Base-by-base conservation (phyloP, 106 monocot genomes). In the Triglochin maritima region DNA sequence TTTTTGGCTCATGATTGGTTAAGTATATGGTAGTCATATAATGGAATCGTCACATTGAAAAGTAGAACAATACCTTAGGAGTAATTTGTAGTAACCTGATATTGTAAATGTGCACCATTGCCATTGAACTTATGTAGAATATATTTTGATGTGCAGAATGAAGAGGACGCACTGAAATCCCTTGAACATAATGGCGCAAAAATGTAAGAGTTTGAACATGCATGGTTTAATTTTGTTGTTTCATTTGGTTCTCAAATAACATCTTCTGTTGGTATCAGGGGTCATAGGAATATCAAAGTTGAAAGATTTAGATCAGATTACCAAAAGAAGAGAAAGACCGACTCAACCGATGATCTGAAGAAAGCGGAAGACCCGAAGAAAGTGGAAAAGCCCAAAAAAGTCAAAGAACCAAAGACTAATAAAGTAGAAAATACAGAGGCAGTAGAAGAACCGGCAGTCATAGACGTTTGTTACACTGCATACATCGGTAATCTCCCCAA, bases 401-500 rank as follows among this genome's bases (percentile, higher is more conserved):
- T 29, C 29, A 29, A 29, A 29, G 29, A 29, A 29, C 29, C 29
- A 29, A 29, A 29, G 29, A 29, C 29, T 29, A 29, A 29, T 29
- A 29, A 29, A 29, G 29, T 29, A 1, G 1, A 29, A 29, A 29
- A 29, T 29, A 29, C 29, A 29, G 29, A 29, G 29, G 29, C 29
- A 29, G 29, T 29, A 29, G 29, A 29, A 29, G 29, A 29, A 29
- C 29, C 29, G 1, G 29, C 0, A 29, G 29, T 29, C 29, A 29
- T 29, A 29, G 29, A 29, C 29, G 29, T 29, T 29, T 85, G 77
- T 48, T 71, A 75, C 60, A 82, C 85, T 1, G 85, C 79, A 45
- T 88, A 88, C 56, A 48, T 88, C 45, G 85, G 88, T 48, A 88
- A 85, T 78, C 72, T 88, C 8, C 78, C 77, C 45, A 85, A 77